A percentile compares a stretch with the other conserved stretches of the same genome.
Evolutionary conservation across 176 grass and related monocot genomes (phyloP).

Genomic region (Elaeis guineensis): DNA sequence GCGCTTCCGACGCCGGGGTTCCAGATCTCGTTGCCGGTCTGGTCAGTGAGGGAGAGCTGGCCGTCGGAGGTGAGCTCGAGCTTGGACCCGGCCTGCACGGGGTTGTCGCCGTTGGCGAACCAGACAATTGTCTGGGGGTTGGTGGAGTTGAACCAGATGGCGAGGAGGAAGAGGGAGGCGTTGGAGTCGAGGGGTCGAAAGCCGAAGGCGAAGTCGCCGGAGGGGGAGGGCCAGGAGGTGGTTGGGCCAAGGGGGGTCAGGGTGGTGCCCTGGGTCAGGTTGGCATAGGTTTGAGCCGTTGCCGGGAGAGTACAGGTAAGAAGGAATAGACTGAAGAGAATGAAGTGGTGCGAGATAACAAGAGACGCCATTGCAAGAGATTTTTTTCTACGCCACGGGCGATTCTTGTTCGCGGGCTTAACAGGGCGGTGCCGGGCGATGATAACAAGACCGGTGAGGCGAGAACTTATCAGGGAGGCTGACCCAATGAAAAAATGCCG

Average conservation of each 20-base stretch:
- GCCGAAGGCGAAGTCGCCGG: constrained; percentile 29
- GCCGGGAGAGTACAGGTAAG: not conserved
- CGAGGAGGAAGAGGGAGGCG: constrained; percentile 19
- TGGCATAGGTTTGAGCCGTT: constrained; percentile 4
- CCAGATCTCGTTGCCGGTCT: too few relatives aligned
- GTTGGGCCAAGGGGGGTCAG: not conserved
- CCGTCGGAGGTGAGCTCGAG: constrained; percentile 9
- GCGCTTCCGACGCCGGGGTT: too few relatives aligned
- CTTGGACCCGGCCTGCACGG: not conserved
- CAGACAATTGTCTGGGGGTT: constrained; percentile 17
- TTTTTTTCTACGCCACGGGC: too few relatives aligned
- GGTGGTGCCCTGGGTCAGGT: constrained; percentile 12
- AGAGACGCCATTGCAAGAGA: too few relatives aligned
- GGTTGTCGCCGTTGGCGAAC: not conserved
- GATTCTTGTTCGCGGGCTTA: too few relatives aligned
- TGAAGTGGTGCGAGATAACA: too few relatives aligned
- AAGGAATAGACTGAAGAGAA: not conserved
- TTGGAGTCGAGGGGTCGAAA: constrained; percentile 17
- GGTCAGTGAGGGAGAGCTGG: constrained; percentile 1
- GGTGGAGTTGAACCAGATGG: constrained; percentile 28
- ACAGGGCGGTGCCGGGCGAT: too few relatives aligned
- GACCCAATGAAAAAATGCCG: too few relatives aligned
- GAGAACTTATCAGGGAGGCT: too few relatives aligned
- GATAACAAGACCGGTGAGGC: too few relatives aligned
- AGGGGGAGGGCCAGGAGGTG: constrained; percentile 10